Percentiles rank a stretch among this genome's conserved stretches.
Conservation (phyloP, 2,329 filamentous ascomycete genomes). For the Daldinia sp. region DNA sequence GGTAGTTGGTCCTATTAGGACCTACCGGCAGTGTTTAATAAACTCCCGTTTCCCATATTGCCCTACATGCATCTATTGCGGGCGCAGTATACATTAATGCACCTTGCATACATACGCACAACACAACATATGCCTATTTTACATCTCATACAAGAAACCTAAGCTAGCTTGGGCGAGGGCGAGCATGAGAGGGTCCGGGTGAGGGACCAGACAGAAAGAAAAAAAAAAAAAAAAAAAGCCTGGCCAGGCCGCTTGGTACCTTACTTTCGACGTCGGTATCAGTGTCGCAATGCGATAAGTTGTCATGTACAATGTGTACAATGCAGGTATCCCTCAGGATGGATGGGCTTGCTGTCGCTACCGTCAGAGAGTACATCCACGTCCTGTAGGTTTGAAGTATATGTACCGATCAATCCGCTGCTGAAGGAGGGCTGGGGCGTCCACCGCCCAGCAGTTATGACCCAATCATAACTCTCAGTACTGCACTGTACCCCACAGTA, state of each 20-base stretch:
- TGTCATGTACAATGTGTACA: constrained; percentile 25
- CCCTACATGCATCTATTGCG: constrained; percentile 4
- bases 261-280: constrained; percentile 21
- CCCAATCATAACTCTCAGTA: constrained; percentile 20
- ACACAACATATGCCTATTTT: constrained; percentile 1
- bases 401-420: constrained; percentile 23
- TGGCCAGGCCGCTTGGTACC: constrained; percentile 29
- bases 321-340: constrained; percentile 23
- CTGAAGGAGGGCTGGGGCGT: constrained; percentile 26
- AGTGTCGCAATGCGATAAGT: constrained; percentile 21
- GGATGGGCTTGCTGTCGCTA: constrained; percentile 26
- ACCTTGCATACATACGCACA: neutral
- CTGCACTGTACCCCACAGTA: constrained; percentile 23
- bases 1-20: constrained; percentile 10
- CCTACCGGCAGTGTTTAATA: neutral
- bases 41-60: constrained; percentile 16
- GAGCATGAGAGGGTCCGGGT: neutral
- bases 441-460: constrained; percentile 8
- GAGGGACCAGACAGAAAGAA: neutral
- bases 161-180: constrained; percentile 10
- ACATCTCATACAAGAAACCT: constrained; percentile 7
- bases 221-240: neutral
- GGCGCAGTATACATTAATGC: constrained; percentile 15
- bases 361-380: constrained; percentile 21
- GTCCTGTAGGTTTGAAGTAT: constrained; percentile 9